Percentiles rank a stretch among this genome's conserved stretches.
phyloP scores from a whole-genome alignment of 441 rosid species.

The Biscutella laevigata region DNA sequence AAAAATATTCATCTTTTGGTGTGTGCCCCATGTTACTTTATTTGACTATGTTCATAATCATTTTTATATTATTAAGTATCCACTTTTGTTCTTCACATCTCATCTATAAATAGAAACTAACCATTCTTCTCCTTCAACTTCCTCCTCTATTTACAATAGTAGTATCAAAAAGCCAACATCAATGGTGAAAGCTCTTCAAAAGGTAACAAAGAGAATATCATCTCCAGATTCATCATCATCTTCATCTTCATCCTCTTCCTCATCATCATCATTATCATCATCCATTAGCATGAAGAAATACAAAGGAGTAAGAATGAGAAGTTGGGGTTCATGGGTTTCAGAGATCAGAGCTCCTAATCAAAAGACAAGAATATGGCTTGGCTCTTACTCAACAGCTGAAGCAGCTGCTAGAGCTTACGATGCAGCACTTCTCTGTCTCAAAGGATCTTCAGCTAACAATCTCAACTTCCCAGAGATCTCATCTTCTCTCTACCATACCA shows the following conservation, averaged over 20 bases:
- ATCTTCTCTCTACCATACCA: constrained; percentile 31
- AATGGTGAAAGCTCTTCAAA: constrained; percentile 57
- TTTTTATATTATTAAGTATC: not conserved
- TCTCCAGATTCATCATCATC: constrained; percentile 21
- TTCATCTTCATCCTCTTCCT: constrained; percentile 10
- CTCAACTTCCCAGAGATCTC: constrained; percentile 74
- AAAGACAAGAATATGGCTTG: constrained; percentile 89
- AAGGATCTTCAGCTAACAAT: constrained; percentile 73
- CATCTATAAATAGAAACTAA: constrained; percentile 38
- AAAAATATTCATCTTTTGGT: constrained; percentile 25
- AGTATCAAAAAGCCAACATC: constrained; percentile 14
- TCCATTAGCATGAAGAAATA: constrained; percentile 52
- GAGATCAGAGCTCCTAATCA: constrained; percentile 95
- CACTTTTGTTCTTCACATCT: constrained; percentile 15
- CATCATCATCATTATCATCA: constrained; percentile 19
- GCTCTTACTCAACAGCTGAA: constrained; percentile 88
- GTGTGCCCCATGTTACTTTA: constrained; percentile 27
- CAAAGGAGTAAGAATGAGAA: constrained; percentile 95
- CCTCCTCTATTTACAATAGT: constrained; percentile 11
- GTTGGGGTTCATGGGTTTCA: constrained; percentile 98
- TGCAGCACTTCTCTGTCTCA: constrained; percentile 84
- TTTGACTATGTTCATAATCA: constrained; percentile 31
- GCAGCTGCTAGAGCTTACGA: constrained; percentile 97
- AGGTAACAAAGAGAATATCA: constrained; percentile 25
- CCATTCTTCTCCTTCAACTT: constrained; percentile 23